These are phyloP conservation scores for Casuarina cunninghamiana DNA, from an alignment of 306 rosid species.

Conservation along the genomic window DNA sequence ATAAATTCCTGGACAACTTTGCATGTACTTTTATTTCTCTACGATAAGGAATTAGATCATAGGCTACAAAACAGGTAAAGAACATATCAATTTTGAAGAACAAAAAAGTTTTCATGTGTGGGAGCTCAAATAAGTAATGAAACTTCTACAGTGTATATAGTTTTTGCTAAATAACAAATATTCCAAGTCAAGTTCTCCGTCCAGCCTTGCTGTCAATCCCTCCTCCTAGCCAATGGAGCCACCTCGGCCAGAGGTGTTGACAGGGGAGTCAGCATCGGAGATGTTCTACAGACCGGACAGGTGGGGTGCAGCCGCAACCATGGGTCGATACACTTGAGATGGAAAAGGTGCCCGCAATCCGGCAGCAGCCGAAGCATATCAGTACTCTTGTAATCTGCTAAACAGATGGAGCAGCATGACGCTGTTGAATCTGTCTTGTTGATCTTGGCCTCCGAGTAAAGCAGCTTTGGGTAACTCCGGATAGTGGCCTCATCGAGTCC, in stretches of 20 bases:
- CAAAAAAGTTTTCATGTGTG: slow-evolving; percentile 13
- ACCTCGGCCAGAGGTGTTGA: slow-evolving; percentile 94
- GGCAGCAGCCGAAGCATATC: slow-evolving; percentile 70
- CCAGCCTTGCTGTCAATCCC: slow-evolving; percentile 38
- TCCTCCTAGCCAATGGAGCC: slow-evolving; percentile 66
- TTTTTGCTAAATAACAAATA: slow-evolving; percentile 8
- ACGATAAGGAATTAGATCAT: slow-evolving; percentile 4
- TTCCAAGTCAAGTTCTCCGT: background rate
- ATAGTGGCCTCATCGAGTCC: slow-evolving; percentile 77
- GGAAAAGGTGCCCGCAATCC: slow-evolving; percentile 81
- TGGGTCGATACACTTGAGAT: slow-evolving; percentile 72
- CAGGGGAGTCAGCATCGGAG: slow-evolving; percentile 85
- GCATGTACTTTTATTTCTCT: background rate
- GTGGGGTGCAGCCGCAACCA: slow-evolving; percentile 86
- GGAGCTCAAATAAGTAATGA: slow-evolving; percentile 1
- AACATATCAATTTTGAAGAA: slow-evolving; percentile 2
- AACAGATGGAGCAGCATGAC: slow-evolving; percentile 78
- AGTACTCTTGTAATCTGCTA: slow-evolving; percentile 64
- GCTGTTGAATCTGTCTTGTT: slow-evolving; percentile 44
- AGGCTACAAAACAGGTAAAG: slow-evolving; percentile 11
- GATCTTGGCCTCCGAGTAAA: slow-evolving; percentile 64
- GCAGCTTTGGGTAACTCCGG: slow-evolving; percentile 63
- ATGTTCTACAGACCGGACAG: slow-evolving; percentile 90
- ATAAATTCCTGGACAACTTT: background rate
- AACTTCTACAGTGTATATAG: background rate